These are phyloP conservation scores for Trichoderma reesei DNA, from an alignment of 495 filamentous ascomycete species.

Conservation along the genomic window DNA sequence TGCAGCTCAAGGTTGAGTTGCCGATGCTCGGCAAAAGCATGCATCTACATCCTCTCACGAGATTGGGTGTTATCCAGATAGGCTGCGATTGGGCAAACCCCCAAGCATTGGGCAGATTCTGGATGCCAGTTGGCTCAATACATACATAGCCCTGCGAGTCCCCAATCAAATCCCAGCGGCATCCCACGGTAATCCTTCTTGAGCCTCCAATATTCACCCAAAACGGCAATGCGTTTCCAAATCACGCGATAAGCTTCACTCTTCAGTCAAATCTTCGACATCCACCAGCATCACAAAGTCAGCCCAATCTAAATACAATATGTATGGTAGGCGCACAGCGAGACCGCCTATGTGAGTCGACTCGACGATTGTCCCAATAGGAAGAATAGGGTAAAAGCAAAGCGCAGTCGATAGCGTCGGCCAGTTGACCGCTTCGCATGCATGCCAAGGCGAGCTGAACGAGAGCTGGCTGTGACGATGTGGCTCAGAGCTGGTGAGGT, in stretches of 20 bases:
- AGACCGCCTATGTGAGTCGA: not conserved
- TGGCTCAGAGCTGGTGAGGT: not conserved
- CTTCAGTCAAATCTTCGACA: too few species aligned
- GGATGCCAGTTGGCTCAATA: too few species aligned
- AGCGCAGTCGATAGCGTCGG: not conserved
- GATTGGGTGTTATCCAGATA: not conserved
- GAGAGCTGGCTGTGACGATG: not conserved
- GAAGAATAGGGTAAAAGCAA: not conserved
- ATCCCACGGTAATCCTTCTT: too few species aligned
- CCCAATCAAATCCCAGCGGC: too few species aligned
- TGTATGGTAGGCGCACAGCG: not conserved
- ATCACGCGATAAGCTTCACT: too few species aligned
- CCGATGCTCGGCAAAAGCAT: not conserved
- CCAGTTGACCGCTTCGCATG: not conserved
- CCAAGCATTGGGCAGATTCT: not conserved
- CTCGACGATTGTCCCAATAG: not conserved
- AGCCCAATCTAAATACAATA: not conserved
- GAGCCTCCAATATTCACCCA: too few species aligned
- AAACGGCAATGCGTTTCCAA: too few species aligned
- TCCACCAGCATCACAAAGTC: not conserved
- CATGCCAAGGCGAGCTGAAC: slow-evolving; percentile 1
- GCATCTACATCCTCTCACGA: not conserved
- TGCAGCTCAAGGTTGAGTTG: not conserved
- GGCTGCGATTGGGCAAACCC: not conserved
- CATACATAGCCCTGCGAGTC: too few species aligned